phyloP scores from a whole-genome alignment of 805 yeast genomes.

The Candida suzukii region DNA sequence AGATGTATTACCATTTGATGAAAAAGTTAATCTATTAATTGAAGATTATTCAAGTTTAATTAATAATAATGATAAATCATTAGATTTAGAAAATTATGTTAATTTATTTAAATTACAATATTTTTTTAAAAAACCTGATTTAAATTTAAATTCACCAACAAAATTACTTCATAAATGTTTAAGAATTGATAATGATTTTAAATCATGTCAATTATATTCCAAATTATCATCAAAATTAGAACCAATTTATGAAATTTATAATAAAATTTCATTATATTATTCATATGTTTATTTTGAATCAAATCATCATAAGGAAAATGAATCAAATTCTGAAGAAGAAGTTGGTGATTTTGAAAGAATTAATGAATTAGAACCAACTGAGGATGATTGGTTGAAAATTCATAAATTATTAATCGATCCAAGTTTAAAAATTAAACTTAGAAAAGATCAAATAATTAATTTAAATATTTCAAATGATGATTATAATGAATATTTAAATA shows the following conservation, averaged over 20 bases:
- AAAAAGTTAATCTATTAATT: conserved; percentile 13
- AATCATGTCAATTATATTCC: conserved; percentile 48
- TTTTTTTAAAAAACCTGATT: conserved; percentile 17
- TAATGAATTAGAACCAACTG: conserved; percentile 31
- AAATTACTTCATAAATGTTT: conserved; percentile 46
- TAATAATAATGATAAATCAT: conserved; percentile 11
- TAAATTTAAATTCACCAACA: conserved; percentile 5
- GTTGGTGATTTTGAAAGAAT: conserved; percentile 20
- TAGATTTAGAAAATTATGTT: conserved; percentile 15
- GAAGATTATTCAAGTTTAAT: conserved; percentile 18
- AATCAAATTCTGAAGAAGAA: conserved; percentile 2
- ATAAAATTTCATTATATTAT: conserved; percentile 37
- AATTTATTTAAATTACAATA: conserved; percentile 19
- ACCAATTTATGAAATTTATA: conserved; percentile 30
- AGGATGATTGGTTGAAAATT: conserved; percentile 34
- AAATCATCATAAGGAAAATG: conserved; percentile 20
- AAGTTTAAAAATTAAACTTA: conserved; percentile 13
- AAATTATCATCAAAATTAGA: conserved; percentile 44
- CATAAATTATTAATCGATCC: conserved; percentile 25
- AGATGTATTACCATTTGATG: conserved; percentile 9
- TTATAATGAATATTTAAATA: conserved; percentile 9
- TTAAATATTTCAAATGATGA: conserved; percentile 9
- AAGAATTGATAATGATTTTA: conserved; percentile 68
- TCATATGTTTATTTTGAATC: conserved; percentile 28
- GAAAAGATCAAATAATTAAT: conserved; percentile 6